Evolutionary conservation across 306 rosid genomes (phyloP), one percentile per base, ranked within the genome.

Genomic region (Rosa persica): DNA sequence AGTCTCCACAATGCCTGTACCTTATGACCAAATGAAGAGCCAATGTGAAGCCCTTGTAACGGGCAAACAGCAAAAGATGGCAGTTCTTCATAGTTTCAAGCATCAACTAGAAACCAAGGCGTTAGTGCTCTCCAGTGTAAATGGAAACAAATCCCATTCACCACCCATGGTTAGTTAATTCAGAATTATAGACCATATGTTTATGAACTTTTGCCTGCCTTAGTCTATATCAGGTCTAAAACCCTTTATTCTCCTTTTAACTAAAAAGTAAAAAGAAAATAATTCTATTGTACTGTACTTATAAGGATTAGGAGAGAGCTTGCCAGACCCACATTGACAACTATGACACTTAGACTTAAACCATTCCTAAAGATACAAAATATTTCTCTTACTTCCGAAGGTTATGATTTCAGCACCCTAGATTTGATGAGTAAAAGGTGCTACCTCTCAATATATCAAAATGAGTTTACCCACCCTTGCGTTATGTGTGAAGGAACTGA

Each of bases 41-140:
- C 99, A 91, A 81, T 93, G 99, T 42, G 98, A 93, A 85, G 98
- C 98, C 82, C 98, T 95, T 73, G 96, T 86, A 49, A 85, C 84
- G 0, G 97, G 96, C 49, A 93, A 90, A 83, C 96, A 89, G 67
- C 87, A 89, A 83, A 95, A 93, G 82, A 91, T 93, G 98, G 88
- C 98, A 55, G 87, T 89, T 80, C 96, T 95, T 80, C 93, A 89
- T 73, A 91, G 92, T 88, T 87, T 91, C 89, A 88, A 90, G 83
- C 89, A 89, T 73, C 89, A 83, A 71, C 84, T 83, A 68, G 98
- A 83, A 70, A 74, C 91, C 46, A 85, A 70, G 71, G 95, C 92
- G 19, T 73, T 90, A 30, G 85, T 92, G 55, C 85, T 88, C 62
- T 92, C 93, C 62, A 85, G 81, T 74, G 94, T 80, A 81, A 83